Conservation (phyloP, 352 stramenopile species). For the Globisporangium cylindrosporum region DNA sequence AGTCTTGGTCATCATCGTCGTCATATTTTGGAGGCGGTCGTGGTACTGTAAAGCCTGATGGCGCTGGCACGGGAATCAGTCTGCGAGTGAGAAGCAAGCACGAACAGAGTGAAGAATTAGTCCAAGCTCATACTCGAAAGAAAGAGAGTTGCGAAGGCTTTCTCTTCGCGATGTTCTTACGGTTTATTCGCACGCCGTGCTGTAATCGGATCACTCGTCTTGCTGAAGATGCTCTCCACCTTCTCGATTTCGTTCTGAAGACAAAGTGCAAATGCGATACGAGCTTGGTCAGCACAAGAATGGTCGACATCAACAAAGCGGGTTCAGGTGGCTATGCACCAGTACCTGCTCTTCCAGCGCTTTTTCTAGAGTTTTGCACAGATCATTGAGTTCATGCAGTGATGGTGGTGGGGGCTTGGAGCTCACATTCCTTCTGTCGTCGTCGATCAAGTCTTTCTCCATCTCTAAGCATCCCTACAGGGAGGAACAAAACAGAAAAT, state of each 20-base stretch:
- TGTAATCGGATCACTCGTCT: constrained; percentile 21
- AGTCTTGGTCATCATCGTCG: neutral
- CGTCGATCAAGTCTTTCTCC: constrained; percentile 81
- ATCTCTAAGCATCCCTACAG: constrained; percentile 75
- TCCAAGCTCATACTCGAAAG: no score
- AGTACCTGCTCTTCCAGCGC: constrained; percentile 56
- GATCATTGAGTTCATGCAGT: constrained; percentile 59
- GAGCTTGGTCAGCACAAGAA: neutral
- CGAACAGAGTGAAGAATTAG: neutral
- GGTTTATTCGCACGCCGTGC: constrained; percentile 21
- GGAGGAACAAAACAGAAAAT: no score
- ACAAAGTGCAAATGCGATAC: neutral
- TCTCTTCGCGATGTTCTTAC: constrained; percentile 3
- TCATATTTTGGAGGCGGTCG: neutral
- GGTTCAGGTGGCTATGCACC: neutral
- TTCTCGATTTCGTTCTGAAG: constrained; percentile 31
- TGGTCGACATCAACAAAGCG: neutral
- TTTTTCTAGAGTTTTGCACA: constrained; percentile 58
- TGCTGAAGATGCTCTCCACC: constrained; percentile 42
- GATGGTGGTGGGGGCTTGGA: constrained; percentile 39
- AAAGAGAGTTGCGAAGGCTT: no score
- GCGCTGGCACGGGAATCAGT: constrained; percentile 5
- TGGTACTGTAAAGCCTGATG: neutral
- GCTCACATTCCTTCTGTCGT: constrained; percentile 50
- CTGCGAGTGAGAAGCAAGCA: constrained; percentile 1